Percentiles rank a stretch among this genome's conserved stretches.
These are phyloP conservation scores for Pleurozium schreberi DNA, from an alignment of 225 moss, liverwort and hornwort genomes.

Conservation along the genomic window DNA sequence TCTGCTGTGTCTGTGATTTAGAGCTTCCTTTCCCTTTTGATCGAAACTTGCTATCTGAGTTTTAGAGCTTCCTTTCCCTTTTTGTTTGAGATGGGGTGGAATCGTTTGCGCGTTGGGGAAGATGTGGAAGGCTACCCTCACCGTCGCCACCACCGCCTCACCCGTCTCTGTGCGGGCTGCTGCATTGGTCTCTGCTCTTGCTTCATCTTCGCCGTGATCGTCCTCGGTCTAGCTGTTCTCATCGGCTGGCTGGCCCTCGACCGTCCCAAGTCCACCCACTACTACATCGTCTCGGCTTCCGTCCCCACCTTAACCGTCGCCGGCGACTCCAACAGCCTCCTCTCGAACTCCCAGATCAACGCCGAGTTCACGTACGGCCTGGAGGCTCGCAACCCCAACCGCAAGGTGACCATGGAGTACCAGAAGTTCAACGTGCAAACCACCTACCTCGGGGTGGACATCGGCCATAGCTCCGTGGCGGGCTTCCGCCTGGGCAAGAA, in stretches of 20 bases:
- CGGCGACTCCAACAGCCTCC: conserved; percentile 6
- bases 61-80: background rate
- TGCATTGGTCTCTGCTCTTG: conserved; percentile 6
- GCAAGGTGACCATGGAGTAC: conserved; percentile 17
- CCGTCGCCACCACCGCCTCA: background rate
- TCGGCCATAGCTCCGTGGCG: conserved; percentile 11
- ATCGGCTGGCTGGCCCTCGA: conserved; percentile 16
- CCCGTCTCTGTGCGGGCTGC: background rate
- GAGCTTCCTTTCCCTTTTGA: too few species aligned
- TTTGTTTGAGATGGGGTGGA: background rate
- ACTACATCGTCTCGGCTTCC: conserved; percentile 21
- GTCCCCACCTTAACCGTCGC: background rate
- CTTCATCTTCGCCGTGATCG: background rate
- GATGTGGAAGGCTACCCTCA: background rate
- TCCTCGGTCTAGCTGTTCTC: conserved; percentile 17
- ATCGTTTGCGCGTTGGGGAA: background rate
- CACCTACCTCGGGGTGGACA: background rate
- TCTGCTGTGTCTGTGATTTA: too few species aligned
- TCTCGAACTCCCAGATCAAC: conserved; percentile 4
- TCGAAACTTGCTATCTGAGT: background rate
- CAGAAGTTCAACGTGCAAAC: conserved; percentile 16
- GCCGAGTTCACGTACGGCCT: conserved; percentile 15
- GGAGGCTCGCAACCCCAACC: conserved; percentile 27
- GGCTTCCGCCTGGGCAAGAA: conserved; percentile 18
- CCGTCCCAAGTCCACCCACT: conserved; percentile 13